These are phyloP conservation scores for Murraya paniculata DNA, from an alignment of 345 rosid genomes.

Conservation along the genomic window DNA sequence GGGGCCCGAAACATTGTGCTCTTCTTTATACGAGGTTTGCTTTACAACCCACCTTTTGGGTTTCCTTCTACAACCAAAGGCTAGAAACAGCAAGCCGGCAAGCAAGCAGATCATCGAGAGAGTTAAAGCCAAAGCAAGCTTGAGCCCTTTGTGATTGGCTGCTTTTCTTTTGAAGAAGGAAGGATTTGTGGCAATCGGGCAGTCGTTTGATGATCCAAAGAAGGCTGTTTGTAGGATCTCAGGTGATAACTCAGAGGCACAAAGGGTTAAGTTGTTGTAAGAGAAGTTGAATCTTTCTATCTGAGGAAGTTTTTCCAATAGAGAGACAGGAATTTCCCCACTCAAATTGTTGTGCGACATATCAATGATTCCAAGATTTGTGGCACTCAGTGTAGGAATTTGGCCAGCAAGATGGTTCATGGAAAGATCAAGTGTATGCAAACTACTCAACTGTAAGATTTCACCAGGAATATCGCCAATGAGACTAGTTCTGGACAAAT, in stretches of 20 bases:
- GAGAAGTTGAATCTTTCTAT: constrained; percentile 87
- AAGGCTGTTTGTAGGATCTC: constrained; percentile 50
- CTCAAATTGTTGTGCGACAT: constrained; percentile 76
- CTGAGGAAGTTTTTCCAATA: constrained; percentile 50
- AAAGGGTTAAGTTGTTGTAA: constrained; percentile 79
- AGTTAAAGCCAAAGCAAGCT: constrained; percentile 68
- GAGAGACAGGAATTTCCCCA: constrained; percentile 64
- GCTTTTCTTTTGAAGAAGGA: constrained; percentile 45
- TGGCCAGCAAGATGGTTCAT: constrained; percentile 61
- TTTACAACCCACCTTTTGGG: constrained; percentile 51
- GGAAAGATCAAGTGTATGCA: constrained; percentile 74
- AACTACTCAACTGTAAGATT: constrained; percentile 43
- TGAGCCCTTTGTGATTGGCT: constrained; percentile 42
- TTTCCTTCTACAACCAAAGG: constrained; percentile 65
- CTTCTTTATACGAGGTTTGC: constrained; percentile 67
- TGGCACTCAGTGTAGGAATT: constrained; percentile 45
- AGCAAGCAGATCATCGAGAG: constrained; percentile 66
- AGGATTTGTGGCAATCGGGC: constrained; percentile 91
- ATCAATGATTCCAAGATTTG: constrained; percentile 60
- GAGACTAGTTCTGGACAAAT: constrained; percentile 69
- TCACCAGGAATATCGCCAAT: constrained; percentile 61
- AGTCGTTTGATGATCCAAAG: constrained; percentile 60
- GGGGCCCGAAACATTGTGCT: constrained; percentile 72
- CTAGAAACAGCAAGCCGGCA: constrained; percentile 57
- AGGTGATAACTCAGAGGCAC: constrained; percentile 46